A percentile compares a stretch with the other conserved stretches of the same genome.
Conservation (phyloP, 768 basidiomycete genomes). For the Agaricus sinodeliciosus region DNA sequence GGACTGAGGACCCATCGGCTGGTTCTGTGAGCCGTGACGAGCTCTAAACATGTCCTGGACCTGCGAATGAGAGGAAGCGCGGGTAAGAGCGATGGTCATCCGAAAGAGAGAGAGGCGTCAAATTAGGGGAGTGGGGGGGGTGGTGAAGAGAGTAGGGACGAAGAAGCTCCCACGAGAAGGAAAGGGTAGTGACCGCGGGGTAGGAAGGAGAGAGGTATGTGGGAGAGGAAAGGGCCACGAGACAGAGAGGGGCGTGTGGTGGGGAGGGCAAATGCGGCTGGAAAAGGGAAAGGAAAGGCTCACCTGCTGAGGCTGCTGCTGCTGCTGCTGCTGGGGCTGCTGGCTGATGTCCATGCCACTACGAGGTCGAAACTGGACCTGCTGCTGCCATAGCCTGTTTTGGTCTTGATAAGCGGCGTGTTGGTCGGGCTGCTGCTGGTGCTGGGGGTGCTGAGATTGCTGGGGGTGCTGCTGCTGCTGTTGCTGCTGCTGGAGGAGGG, state of each 20-base stretch:
- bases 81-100: not conserved
- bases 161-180: constrained; percentile 7
- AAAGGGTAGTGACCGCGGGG: constrained; percentile 1
- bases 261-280: constrained; percentile 7
- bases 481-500: constrained; percentile 38
- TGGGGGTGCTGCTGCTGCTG: constrained; percentile 35
- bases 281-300: constrained; percentile 25
- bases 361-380: constrained; percentile 41
- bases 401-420: constrained; percentile 46
- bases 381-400: constrained; percentile 51
- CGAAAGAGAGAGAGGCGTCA: not conserved
- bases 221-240: constrained; percentile 2
- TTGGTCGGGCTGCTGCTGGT: constrained; percentile 35
- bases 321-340: constrained; percentile 26
- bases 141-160: constrained; percentile 1
- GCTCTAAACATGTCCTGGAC: constrained; percentile 8
- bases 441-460: constrained; percentile 29
- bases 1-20: constrained; percentile 38
- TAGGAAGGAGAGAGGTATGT: constrained; percentile 5
- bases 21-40: constrained; percentile 30
- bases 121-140: constrained; percentile 1
- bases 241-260: not conserved
- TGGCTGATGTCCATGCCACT: constrained; percentile 33
- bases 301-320: constrained; percentile 44
- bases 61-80: not conserved